Evolutionary conservation across 1,139 yeast genomes (phyloP), one percentile per base, ranked within the genome.

Genomic region (Magnusiomyces suaveolens): DNA sequence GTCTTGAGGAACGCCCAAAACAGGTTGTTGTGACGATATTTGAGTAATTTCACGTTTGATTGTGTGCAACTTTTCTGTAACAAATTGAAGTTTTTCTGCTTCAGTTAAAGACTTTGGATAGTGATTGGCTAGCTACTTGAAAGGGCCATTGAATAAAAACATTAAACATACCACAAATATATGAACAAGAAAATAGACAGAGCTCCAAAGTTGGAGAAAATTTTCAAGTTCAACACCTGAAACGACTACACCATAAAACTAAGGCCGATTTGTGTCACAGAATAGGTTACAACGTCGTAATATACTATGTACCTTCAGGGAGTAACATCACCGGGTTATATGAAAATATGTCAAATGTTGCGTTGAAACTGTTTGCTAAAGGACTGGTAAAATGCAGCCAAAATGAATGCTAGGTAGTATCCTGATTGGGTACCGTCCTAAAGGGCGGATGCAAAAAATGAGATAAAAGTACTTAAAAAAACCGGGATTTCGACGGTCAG

Each of bases 351-450:
- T 60, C 98, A 81, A 52, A 94, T 70, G 64, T 87, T 81, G 58
- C 87, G 81, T 66, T 98, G 69, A 75, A 88, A 52, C 78, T 70
- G 54, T 66, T 82, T 86, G 46, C 97, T 97, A 58, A 87, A 79
- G 0, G 92, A 80, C 72, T 92, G 98, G 63, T 82, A 74, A 54
- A 89, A 75, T 0, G 97, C 97, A 4, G 96, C 97, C 52, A 87
- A 76, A 3, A 88, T 78, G 71, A 94, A 94, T 8, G 95, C 84
- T 69, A 90, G 72, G 66, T 92, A 92, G 69, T 92, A 94, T 0
- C 98, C 98, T 0, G 97, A 96, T 64, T 88, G 80, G 1, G 96
- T 87, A 1, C 99, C 99, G 66, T 94, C 98, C 99, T 98, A 94
- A 62, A 89, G 81, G 0, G 98, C 98, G 62, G 96, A 87, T 0